phyloP scores from a whole-genome alignment of 805 yeast species.

The Helenozyma rhizophorensis region DNA sequence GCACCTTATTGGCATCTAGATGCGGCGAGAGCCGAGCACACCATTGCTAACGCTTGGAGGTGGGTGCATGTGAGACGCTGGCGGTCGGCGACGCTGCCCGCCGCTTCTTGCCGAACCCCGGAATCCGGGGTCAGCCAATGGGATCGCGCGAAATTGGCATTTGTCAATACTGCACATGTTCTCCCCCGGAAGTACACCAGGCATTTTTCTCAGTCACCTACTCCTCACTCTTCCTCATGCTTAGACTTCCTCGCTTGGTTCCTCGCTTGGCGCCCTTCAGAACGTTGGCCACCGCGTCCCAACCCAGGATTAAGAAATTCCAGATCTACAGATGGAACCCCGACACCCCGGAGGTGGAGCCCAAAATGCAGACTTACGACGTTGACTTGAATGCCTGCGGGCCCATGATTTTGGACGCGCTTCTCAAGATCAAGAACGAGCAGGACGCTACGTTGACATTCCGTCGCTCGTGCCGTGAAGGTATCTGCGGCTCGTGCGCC shows the following conservation, averaged over 20 bases:
- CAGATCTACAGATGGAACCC: constrained; percentile 98
- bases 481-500: constrained; percentile 99
- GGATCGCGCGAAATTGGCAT: constrained; percentile 6
- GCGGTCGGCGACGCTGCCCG: no score
- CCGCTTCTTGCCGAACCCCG: no score
- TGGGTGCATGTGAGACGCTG: no score
- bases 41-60: no score
- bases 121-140: constrained; percentile 19
- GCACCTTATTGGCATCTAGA: no score
- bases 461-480: constrained; percentile 98
- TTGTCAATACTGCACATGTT: constrained; percentile 15
- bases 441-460: constrained; percentile 93
- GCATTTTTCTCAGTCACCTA: constrained; percentile 1
- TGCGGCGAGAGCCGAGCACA: no score
- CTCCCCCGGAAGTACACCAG: constrained; percentile 5
- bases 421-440: constrained; percentile 92
- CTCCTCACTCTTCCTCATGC: constrained; percentile 5
- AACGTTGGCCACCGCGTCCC: constrained; percentile 35
- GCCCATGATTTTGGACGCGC: constrained; percentile 96
- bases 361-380: constrained; percentile 75
- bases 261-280: constrained; percentile 12
- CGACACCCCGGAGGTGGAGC: constrained; percentile 90
- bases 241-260: constrained; percentile 13
- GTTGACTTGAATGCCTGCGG: constrained; percentile 90
- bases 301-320: constrained; percentile 70